Evolutionary conservation across 148 eudicot species (phyloP), one percentile per base, ranked within the genome.

Genomic region (Dianthus caryophyllus): DNA sequence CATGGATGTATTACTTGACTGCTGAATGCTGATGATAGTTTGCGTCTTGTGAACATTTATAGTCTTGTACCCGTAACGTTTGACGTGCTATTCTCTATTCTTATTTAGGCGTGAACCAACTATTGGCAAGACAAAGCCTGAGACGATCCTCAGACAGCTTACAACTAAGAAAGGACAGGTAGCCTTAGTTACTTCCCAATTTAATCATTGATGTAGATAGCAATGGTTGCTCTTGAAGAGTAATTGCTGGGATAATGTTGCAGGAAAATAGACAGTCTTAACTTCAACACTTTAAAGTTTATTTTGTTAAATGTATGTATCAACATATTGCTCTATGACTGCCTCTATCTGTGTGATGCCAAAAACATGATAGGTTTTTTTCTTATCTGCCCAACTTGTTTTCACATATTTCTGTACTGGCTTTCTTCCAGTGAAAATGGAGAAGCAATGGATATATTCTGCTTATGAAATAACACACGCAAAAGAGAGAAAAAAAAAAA

Each of bases 131-230:
- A 95, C 99, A 71, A 88, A 86, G 83, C 96, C 99, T n/a, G 96
- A 90, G 73, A 94, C 97, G 56, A 94, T 94, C 80, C 89, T 94
- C 67, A 82, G 97, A 56, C 99, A 94, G 73, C 96, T 95, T 64
- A 90, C 93, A 30, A 95, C 99, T 41, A 95, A 88, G 77, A 95
- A 88, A 77, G 99, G 99, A 60, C 97, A 95, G 97, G 99, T 95
- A 80, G 49, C 21, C 20, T 22, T 54, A 14, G 20, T 31, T 14
- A 55, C 59, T 68, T 38, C 25, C 46, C 21, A 20, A 36, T 20
- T 57, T 52, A 41, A 33, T 56, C 54, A 44, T 30, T 57, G 43
- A 57, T 51, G 18, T 38, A 36, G 69, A 46, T 24, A 54, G 5
- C 5, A 49, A 26, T 24, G 31, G 4, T 29, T 54, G 12, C 16